These are phyloP conservation scores for Botrytis fabae DNA, from an alignment of 2,329 filamentous ascomycete species.

Conservation along the genomic window DNA sequence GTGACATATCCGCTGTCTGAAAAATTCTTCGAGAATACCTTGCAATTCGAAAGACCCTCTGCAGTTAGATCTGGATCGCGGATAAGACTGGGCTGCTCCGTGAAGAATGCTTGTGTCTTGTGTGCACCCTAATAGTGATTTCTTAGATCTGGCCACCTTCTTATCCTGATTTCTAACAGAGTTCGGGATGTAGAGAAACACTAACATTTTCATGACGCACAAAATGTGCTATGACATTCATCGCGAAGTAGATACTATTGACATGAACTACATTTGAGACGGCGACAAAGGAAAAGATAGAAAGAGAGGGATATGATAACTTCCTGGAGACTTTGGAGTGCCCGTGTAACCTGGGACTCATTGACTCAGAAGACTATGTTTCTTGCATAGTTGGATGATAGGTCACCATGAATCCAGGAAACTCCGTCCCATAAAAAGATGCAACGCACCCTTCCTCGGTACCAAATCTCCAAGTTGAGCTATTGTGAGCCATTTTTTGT, in stretches of 20 bases:
- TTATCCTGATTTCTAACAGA: not conserved
- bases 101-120: not conserved
- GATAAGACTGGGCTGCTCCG: not conserved
- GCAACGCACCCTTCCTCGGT: not conserved
- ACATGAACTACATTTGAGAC: not conserved
- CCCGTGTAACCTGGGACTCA: not conserved
- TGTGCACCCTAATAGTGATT: not conserved
- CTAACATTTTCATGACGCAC: constrained; percentile 1
- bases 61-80: not conserved
- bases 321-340: not conserved
- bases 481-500: not conserved
- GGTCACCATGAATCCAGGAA: not conserved
- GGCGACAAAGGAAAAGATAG: not conserved
- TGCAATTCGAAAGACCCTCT: not conserved
- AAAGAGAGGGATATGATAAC: not conserved
- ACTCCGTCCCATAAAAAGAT: not conserved
- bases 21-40: not conserved
- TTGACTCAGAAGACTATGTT: not conserved
- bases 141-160: not conserved
- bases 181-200: not conserved
- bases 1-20: not conserved
- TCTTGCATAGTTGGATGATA: not conserved
- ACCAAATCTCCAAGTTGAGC: not conserved
- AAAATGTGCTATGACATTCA: not conserved
- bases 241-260: not conserved